Evolutionary conservation across 2,329 filamentous ascomycete species (phyloP).

Genomic region (Leptographium flavum): DNA sequence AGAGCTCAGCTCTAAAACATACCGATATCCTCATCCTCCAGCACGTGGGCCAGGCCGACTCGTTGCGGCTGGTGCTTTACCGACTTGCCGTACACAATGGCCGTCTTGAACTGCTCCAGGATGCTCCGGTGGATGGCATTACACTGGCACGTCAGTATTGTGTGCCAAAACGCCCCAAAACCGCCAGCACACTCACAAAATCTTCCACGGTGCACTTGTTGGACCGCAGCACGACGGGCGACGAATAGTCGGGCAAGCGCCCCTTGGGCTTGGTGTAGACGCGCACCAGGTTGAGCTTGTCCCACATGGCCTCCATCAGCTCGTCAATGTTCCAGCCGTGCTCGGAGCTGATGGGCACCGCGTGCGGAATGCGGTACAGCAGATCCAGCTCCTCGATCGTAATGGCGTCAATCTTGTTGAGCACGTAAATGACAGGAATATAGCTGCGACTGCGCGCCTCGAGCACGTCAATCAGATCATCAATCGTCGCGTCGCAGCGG

Average conservation of each 20-base stretch:
- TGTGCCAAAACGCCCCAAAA: not conserved
- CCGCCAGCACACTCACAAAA: constrained; percentile 59
- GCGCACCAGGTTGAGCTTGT: constrained; percentile 78
- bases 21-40: constrained; percentile 96
- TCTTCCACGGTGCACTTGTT: constrained; percentile 84
- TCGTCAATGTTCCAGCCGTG: constrained; percentile 98
- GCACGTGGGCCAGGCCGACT: constrained; percentile 79
- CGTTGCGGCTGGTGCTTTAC: constrained; percentile 98
- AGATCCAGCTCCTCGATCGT: constrained; percentile 95
- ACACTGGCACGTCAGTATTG: constrained; percentile 42
- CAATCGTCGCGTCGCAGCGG: constrained; percentile 91
- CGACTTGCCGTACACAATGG: constrained; percentile 92
- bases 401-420: constrained; percentile 98
- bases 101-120: constrained; percentile 86
- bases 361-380: constrained; percentile 91
- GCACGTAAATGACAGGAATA: constrained; percentile 95
- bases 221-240: constrained; percentile 77
- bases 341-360: constrained; percentile 93
- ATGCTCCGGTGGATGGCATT: constrained; percentile 96
- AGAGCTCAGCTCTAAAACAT: constrained; percentile 24
- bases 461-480: constrained; percentile 90
- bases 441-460: constrained; percentile 92
- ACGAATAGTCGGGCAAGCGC: constrained; percentile 78
- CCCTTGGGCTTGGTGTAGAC: constrained; percentile 99
- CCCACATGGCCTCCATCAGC: constrained; percentile 93